Percentiles rank a stretch among this genome's conserved stretches.
These are phyloP conservation scores for Brassica carinata DNA, from an alignment of 345 rosid genomes.

Conservation along the genomic window DNA sequence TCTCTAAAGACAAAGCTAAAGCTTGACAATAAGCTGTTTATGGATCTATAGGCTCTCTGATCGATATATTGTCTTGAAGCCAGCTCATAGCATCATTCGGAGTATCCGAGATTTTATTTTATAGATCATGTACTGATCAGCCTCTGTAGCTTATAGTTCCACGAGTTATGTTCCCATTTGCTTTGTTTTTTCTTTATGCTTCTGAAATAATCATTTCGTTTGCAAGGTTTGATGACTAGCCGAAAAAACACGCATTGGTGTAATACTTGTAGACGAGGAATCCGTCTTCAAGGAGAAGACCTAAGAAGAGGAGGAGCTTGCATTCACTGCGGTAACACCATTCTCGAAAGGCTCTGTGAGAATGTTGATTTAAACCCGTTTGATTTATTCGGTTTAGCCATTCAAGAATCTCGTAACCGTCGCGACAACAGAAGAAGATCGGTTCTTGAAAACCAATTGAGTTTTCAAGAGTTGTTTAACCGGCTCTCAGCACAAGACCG, in stretches of 20 bases:
- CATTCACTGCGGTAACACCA: conserved; percentile 30
- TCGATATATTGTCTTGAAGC: too few species aligned
- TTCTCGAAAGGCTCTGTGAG: conserved; percentile 30
- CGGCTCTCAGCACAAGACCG: conserved; percentile 29
- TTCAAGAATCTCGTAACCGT: conserved; percentile 30
- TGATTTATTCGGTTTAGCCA: conserved; percentile 23
- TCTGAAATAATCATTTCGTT: neutral
- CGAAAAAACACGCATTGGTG: conserved; percentile 40
- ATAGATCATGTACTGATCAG: too few species aligned
- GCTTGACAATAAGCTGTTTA: too few species aligned
- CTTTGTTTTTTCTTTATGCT: neutral
- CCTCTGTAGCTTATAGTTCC: neutral
- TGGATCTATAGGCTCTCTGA: neutral
- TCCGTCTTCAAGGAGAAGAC: conserved; percentile 19
- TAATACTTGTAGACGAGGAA: conserved; percentile 32
- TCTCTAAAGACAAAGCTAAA: too few species aligned
- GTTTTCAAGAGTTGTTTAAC: conserved; percentile 35
- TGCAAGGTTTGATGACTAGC: conserved; percentile 22
- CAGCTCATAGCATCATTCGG: too few species aligned
- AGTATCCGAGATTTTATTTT: too few species aligned
- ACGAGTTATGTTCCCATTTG: neutral
- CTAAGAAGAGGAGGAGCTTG: conserved; percentile 22
- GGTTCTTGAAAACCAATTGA: conserved; percentile 8
- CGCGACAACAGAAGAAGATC: conserved; percentile 23
- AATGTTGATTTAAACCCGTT: conserved; percentile 33